Percentiles rank a stretch among this genome's conserved stretches.
Evolutionary conservation across 768 basidiomycete species (phyloP).

Genomic region (Suillus occidentalis): DNA sequence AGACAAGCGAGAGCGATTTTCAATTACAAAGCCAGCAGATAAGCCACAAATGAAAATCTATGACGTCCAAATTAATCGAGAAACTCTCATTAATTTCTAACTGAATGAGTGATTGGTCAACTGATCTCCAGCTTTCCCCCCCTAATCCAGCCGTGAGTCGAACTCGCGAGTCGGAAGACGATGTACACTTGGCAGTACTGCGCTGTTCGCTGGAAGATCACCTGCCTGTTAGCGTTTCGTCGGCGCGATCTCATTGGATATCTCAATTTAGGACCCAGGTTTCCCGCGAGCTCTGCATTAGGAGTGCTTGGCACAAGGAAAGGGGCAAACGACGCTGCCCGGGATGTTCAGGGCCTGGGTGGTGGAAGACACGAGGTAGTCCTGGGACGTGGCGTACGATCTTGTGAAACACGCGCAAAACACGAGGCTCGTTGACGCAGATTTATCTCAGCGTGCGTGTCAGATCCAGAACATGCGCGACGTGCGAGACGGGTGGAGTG

Average conservation of each 20-base stretch:
- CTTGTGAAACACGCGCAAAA: neutral
- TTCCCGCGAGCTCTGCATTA: neutral
- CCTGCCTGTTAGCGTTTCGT: neutral
- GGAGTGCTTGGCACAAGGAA: constrained; percentile 1
- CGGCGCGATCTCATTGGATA: neutral
- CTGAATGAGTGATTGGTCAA: neutral
- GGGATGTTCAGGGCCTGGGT: neutral
- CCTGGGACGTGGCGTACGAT: constrained; percentile 2
- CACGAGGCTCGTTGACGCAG: constrained; percentile 1
- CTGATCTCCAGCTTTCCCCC: neutral
- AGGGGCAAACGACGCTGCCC: neutral
- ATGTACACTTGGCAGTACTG: neutral
- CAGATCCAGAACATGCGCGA: neutral
- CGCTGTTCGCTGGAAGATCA: neutral
- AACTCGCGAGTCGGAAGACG: neutral
- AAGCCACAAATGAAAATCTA: constrained; percentile 2
- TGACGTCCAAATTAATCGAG: constrained; percentile 1
- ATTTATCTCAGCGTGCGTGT: neutral
- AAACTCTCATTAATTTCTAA: neutral
- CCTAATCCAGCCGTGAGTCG: neutral
- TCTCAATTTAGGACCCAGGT: constrained; percentile 1
- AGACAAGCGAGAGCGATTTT: neutral
- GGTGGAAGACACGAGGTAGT: constrained; percentile 1
- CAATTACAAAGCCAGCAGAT: constrained; percentile 1
- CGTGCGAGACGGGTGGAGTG: neutral